Base-by-base conservation (phyloP, 78 protist genomes). In the Guillardia theta region DNA sequence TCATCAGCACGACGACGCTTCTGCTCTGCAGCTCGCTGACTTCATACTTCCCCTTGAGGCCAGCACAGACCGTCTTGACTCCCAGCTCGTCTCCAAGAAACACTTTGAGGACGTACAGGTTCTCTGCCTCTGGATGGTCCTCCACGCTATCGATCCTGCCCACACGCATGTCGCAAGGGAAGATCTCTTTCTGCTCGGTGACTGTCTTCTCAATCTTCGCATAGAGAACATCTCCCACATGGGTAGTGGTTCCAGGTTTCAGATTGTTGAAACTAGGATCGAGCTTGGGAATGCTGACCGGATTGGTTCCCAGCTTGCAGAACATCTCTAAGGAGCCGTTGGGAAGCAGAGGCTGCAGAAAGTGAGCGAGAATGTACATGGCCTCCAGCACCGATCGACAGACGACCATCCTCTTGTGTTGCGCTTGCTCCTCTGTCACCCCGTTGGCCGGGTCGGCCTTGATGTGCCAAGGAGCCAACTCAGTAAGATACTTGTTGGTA, bases 21-120 rank as follows among this genome's bases (percentile, higher is more conserved):
- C 53, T 33, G 37, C 24, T 18, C 37, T 3, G 48, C 44, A 90
- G 50, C 45, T 48, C 41, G 3, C 41, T 78, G 43, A 33, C 36
- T 33, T 64, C 78, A 12, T 70, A 70, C 83, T 70, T 70, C 46
- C 83, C 83, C 41, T 24, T 0, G 33, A 9, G 12, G 50, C 33
- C 78, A 21, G 43, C 33, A 41, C 41, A 92, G 44, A 36, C 36
- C 78, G 8, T 0, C 19, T 0, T 64, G 45, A 33, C 50, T 9
- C 76, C 27, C 44, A 3, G 0, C 46, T 41, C 48, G 36, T 48
- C 44, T 44, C 93, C 93, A 24, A 88, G 0, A 58, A 96, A 96
- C 58, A 96, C 93, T 90, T 95, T 4, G 94, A 96, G 96, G 46
- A 97, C 93, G 70, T 87, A 97, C 37, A 97, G 94, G n/a, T 54